Conservation (phyloP, 148 eudicot genomes). For the Rhododendron mucronatum region DNA sequence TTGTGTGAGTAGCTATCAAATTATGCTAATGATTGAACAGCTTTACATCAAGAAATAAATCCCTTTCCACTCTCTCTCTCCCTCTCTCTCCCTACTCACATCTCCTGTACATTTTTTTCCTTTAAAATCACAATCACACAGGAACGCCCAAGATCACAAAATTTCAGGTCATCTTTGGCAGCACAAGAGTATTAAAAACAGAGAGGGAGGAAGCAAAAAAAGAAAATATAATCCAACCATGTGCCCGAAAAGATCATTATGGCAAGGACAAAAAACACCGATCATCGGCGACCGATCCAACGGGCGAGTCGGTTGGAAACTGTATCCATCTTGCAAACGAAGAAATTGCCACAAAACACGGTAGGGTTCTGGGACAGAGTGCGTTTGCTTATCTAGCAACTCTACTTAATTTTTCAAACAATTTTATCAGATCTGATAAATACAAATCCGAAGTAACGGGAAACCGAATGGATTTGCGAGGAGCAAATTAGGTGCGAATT, state of each 20-base stretch:
- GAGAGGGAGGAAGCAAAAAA: neutral
- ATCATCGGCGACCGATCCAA: constrained; percentile 15
- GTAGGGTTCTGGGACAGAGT: constrained; percentile 71
- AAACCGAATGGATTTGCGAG: neutral
- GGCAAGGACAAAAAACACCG: neutral
- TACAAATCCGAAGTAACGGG: neutral
- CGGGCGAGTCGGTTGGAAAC: constrained; percentile 50
- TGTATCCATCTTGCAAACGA: constrained; percentile 57
- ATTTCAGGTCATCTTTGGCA: neutral
- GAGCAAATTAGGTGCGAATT: neutral
- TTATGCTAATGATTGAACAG: no score
- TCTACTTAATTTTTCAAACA: neutral
- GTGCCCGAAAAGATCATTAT: constrained; percentile 46
- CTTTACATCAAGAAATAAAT: no score
- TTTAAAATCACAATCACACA: neutral
- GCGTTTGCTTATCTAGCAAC: constrained; percentile 45
- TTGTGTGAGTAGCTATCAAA: no score
- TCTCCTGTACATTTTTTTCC: neutral
- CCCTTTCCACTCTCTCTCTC: no score
- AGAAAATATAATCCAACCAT: constrained; percentile 58
- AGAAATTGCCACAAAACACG: constrained; percentile 81
- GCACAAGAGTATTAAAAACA: neutral
- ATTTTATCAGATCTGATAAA: neutral
- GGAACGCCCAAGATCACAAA: neutral
- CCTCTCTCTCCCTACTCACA: neutral